These are phyloP conservation scores for Dryadomyces quercivorus DNA, from an alignment of 2,329 filamentous ascomycete genomes.

Conservation along the genomic window DNA sequence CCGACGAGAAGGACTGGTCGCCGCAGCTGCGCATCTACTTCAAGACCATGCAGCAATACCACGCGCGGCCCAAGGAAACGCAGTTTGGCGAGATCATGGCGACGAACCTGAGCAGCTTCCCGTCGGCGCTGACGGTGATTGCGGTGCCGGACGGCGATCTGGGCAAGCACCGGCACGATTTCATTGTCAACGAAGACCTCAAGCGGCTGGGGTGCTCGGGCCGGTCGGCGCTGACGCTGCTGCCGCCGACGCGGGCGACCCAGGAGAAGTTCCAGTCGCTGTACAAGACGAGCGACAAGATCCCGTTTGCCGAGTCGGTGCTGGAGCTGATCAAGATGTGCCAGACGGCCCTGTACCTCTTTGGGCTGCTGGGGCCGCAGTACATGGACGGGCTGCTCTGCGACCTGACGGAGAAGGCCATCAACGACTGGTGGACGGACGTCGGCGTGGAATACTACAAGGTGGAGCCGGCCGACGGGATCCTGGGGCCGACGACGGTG, in stretches of 20 bases:
- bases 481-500: conserved; percentile 84
- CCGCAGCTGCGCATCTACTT: conserved; percentile 71
- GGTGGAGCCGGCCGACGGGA: conserved; percentile 82
- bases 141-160: conserved; percentile 79
- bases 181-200: conserved; percentile 88
- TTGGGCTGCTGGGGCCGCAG: conserved; percentile 73
- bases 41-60: conserved; percentile 70
- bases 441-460: conserved; percentile 88
- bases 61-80: conserved; percentile 75
- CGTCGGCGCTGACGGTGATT: conserved; percentile 86
- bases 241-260: conserved; percentile 66
- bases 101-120: conserved; percentile 85
- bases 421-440: conserved; percentile 93
- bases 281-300: conserved; percentile 75
- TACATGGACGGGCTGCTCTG: conserved; percentile 89
- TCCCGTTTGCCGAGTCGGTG: conserved; percentile 66
- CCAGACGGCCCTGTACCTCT: conserved; percentile 77
- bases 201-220: conserved; percentile 90
- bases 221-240: conserved; percentile 70
- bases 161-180: conserved; percentile 64
- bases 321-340: conserved; percentile 84
- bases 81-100: conserved; percentile 78
- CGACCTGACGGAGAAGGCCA: conserved; percentile 80
- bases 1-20: conserved; percentile 71
- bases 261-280: conserved; percentile 85